Evolutionary conservation across 371 early-diverging fungal species (phyloP).

Genomic region (Mortierella sp.): DNA sequence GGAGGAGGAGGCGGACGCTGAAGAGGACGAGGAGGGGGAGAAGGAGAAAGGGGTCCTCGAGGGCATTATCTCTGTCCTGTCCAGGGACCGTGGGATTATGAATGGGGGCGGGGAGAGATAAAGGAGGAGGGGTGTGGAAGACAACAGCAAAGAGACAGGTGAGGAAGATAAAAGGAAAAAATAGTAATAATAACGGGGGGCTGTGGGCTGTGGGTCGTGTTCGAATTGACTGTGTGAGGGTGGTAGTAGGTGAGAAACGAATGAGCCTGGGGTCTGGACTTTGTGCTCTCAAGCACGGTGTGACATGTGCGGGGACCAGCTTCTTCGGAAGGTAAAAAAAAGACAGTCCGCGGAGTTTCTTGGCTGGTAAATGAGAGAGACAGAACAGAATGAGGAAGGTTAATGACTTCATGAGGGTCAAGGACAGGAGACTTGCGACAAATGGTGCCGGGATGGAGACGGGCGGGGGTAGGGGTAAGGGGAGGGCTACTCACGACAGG

Average conservation of each 20-base stretch:
- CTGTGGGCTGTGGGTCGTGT: not conserved
- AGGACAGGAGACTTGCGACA: not conserved
- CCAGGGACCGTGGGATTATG: not conserved
- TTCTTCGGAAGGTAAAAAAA: not conserved
- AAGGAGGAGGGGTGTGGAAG: not conserved
- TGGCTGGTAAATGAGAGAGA: not conserved
- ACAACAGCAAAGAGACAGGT: not conserved
- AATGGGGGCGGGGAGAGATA: not conserved
- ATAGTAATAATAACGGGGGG: not conserved
- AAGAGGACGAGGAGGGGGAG: slow-evolving; percentile 34
- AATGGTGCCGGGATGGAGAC: not conserved
- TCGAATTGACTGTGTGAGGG: not conserved
- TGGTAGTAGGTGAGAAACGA: not conserved
- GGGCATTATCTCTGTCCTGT: slow-evolving; percentile 26
- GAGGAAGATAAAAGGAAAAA: not conserved
- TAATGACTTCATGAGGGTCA: not conserved
- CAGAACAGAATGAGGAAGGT: not conserved
- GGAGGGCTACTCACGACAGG: too few relatives aligned
- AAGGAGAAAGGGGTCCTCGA: slow-evolving; percentile 32
- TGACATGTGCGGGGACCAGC: not conserved
- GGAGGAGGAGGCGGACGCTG: slow-evolving; percentile 30
- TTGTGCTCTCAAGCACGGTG: not conserved
- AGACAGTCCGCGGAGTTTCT: slow-evolving; percentile 8
- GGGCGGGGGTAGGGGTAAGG: too few relatives aligned
- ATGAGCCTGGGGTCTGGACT: not conserved